These are phyloP conservation scores for Starmerella powellii DNA, from an alignment of 805 yeast species.

Conservation along the genomic window DNA sequence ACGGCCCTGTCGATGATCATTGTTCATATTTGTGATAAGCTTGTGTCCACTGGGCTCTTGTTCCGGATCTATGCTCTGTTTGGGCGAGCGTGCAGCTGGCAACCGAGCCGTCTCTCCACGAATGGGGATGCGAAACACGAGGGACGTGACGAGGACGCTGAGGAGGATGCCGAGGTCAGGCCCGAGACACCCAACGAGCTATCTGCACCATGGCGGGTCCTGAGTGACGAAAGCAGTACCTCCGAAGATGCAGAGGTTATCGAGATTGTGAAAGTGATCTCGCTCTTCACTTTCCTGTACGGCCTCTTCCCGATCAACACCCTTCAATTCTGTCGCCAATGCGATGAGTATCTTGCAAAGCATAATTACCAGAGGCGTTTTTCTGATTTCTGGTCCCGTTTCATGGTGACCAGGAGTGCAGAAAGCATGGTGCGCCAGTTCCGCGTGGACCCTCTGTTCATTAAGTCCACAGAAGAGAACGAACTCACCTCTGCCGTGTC, in stretches of 20 bases:
- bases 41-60: constrained; percentile 21
- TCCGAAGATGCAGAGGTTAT: not conserved
- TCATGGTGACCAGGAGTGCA: constrained; percentile 27
- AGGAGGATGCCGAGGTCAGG: not conserved
- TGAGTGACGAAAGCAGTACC: too few species aligned
- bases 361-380: constrained; percentile 19
- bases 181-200: not conserved
- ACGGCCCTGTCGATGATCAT: constrained; percentile 33
- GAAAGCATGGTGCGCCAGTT: constrained; percentile 29
- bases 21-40: constrained; percentile 36
- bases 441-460: constrained; percentile 39
- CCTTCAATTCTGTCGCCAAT: constrained; percentile 34
- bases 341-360: constrained; percentile 30
- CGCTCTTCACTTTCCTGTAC: constrained; percentile 41
- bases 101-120: constrained; percentile 1
- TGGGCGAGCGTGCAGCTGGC: constrained; percentile 36
- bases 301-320: constrained; percentile 47
- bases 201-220: too few species aligned
- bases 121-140: not conserved
- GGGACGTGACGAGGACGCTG: constrained; percentile 1
- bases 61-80: constrained; percentile 36
- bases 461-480: constrained; percentile 30
- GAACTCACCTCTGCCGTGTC: constrained; percentile 28
- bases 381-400: constrained; percentile 29
- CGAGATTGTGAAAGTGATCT: constrained; percentile 24